These are phyloP conservation scores for Plicaturopsis crispa DNA, from an alignment of 768 basidiomycete species.

Conservation along the genomic window DNA sequence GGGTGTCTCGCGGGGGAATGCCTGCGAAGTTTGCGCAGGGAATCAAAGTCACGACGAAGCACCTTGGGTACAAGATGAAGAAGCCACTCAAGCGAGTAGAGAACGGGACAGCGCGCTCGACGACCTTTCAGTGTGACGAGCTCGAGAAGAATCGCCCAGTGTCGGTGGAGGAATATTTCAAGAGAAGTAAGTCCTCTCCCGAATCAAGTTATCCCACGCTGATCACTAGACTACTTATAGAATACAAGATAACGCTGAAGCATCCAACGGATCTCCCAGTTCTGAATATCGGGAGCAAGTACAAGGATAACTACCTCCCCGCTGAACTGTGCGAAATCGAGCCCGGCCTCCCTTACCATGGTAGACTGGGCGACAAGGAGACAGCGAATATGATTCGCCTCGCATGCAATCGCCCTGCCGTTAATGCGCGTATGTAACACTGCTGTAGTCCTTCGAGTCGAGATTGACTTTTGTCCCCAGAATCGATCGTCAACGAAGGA, in stretches of 20 bases:
- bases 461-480: too few species aligned
- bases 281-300: constrained; percentile 47
- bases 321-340: constrained; percentile 67
- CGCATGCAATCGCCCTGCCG: constrained; percentile 56
- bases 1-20: constrained; percentile 33
- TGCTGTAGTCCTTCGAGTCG: too few species aligned
- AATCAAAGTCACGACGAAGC: constrained; percentile 48
- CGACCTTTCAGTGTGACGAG: constrained; percentile 53
- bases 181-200: constrained; percentile 38
- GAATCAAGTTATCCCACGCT: background rate
- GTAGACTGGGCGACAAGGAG: constrained; percentile 51
- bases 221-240: constrained; percentile 24
- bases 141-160: constrained; percentile 35
- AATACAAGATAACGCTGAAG: constrained; percentile 47
- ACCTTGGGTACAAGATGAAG: constrained; percentile 45
- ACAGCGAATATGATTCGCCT: constrained; percentile 63
- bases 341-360: constrained; percentile 51
- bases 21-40: constrained; percentile 41
- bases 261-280: constrained; percentile 42
- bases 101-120: constrained; percentile 30
- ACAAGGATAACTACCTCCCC: constrained; percentile 39
- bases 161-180: constrained; percentile 59
- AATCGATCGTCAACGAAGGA: constrained; percentile 50
- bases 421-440: too few species aligned
- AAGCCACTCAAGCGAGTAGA: constrained; percentile 38